phyloP scores from a whole-genome alignment of 495 filamentous ascomycete species.

The Tuber borchii region DNA sequence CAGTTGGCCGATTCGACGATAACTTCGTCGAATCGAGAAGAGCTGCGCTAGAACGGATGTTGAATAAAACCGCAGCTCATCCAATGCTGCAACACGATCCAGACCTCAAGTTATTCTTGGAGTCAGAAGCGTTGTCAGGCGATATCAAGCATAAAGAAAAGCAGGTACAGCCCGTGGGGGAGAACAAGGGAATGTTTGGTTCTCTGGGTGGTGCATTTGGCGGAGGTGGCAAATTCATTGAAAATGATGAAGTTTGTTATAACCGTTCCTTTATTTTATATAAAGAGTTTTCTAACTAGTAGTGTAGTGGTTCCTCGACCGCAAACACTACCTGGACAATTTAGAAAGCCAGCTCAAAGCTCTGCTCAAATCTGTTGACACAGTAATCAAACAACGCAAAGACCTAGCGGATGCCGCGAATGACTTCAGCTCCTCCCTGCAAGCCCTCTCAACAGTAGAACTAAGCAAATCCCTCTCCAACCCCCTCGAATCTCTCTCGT shows the following conservation, averaged over 20 bases:
- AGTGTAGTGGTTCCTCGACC: constrained; percentile 90
- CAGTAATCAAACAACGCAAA: constrained; percentile 83
- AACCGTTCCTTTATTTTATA: constrained; percentile 15
- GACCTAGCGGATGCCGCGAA: constrained; percentile 84
- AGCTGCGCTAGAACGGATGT: constrained; percentile 87
- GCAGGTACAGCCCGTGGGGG: constrained; percentile 68
- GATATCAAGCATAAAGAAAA: constrained; percentile 98
- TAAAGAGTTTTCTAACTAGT: constrained; percentile 10
- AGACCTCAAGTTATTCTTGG: constrained; percentile 91
- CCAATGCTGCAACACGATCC: constrained; percentile 86
- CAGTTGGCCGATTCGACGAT: constrained; percentile 88
- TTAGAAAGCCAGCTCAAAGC: constrained; percentile 92
- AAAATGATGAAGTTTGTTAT: constrained; percentile 87
- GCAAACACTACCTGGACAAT: constrained; percentile 85
- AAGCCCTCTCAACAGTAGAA: constrained; percentile 63
- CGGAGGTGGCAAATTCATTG: constrained; percentile 80
- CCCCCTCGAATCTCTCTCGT: constrained; percentile 81
- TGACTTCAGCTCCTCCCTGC: constrained; percentile 87
- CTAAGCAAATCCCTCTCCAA: constrained; percentile 58
- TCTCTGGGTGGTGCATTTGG: constrained; percentile 62
- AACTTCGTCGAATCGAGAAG: constrained; percentile 92
- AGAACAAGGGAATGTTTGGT: constrained; percentile 89
- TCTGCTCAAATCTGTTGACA: constrained; percentile 86
- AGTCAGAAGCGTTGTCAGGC: constrained; percentile 89
- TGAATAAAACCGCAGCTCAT: constrained; percentile 89